Evolutionary conservation across 768 basidiomycete genomes (phyloP), one percentile per base, ranked within the genome.

Genomic region (Boletellus sp.): DNA sequence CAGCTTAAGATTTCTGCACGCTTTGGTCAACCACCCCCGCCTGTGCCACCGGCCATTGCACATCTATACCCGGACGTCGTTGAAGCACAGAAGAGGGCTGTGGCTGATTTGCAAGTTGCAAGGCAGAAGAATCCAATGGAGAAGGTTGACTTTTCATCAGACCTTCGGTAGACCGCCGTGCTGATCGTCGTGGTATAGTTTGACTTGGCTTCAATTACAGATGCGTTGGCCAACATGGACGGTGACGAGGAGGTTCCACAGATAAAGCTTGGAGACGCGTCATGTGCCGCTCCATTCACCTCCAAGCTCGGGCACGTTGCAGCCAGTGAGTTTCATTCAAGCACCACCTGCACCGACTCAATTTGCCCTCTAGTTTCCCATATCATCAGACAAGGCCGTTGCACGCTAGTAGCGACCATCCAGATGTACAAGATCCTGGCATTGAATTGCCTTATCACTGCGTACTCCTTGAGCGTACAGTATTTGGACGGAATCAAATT

Each of bases 371-470:
- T 54, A 94, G 93, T 99, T 61, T 87, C 90, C 17, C 94, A 95
- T 65, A 97, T 99, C 66, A 96, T 99, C 58, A 84, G 96, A 17
- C 96, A 98, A 71, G 96, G 96, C 20, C 90, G 96, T 24, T 98
- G 96, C 74, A 99, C 96, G 1, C 83, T 99, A 16, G 96, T 98
- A 39, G 96, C 96, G 2, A 99, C 96, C 3, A 88, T 95, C 47
- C 96, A 99, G 72, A 99, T 99, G 96, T 99, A 97, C 83, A 96
- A 97, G 75, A 99, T 99, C 58, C 76, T 99, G 33, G 96, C 95
- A 1, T 73, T 99, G 48, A 99, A 98, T 66, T 98, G 96, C 64
- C 75, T 99, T 36, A 99, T 98, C 70, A 95, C 94, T 3, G 96
- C 96, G n/a, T 98, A 95, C 73, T 94, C 91, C 66, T 75, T 98